Percentiles rank a stretch among this genome's conserved stretches.
phyloP scores from a whole-genome alignment of 2,329 filamentous ascomycete genomes.

The Aaosphaeria arxii region DNA sequence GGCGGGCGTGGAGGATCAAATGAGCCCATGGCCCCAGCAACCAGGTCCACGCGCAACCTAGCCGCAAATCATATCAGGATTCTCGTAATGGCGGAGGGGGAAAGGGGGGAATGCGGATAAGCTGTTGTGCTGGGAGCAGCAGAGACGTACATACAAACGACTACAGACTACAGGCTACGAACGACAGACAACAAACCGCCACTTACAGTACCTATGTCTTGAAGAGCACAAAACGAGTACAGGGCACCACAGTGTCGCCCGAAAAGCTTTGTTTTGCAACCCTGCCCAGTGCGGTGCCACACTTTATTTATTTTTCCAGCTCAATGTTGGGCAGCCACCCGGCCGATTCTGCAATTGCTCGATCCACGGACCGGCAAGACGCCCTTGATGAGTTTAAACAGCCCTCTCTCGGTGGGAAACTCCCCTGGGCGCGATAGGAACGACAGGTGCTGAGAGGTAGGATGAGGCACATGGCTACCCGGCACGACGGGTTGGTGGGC shows the following conservation, averaged over 20 bases:
- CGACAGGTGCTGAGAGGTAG: neutral
- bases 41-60: conserved; percentile 24
- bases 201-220: no score
- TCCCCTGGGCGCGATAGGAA: neutral
- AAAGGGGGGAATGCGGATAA: conserved; percentile 6
- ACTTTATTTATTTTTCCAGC: conserved; percentile 11
- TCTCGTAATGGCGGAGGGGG: conserved; percentile 11
- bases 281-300: no score
- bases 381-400: neutral
- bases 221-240: no score
- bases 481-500: conserved; percentile 17
- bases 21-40: conserved; percentile 12
- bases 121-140: neutral
- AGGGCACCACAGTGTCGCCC: no score
- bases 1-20: conserved; percentile 13
- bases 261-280: no score
- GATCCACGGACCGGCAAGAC: neutral
- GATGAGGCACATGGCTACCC: conserved; percentile 11
- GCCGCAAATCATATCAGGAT: conserved; percentile 28
- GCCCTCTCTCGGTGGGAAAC: neutral
- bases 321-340: conserved; percentile 16
- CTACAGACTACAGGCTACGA: no score
- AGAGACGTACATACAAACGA: neutral
- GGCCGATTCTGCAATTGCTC: conserved; percentile 3
- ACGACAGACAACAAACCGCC: no score